phyloP scores from a whole-genome alignment of 495 filamentous ascomycete species.

The Neurospora tetrasperma region DNA sequence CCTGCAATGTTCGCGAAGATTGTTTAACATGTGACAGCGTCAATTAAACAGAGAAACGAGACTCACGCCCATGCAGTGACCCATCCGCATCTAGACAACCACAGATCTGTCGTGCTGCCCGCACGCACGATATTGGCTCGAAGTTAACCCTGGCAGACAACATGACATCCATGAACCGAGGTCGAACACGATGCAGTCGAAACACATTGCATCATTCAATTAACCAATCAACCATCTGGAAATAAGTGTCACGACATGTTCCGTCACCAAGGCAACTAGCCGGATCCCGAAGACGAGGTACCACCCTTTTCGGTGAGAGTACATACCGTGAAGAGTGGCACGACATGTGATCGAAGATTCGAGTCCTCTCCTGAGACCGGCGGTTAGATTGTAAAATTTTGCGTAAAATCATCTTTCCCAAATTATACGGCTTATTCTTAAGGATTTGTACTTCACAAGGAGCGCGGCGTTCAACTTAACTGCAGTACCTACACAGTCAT shows the following conservation, averaged over 20 bases:
- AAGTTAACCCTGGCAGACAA: neutral
- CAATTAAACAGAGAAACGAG: neutral
- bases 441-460: neutral
- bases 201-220: neutral
- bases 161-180: neutral
- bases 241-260: neutral
- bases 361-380: neutral
- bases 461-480: neutral
- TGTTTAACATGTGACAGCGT: neutral
- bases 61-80: neutral
- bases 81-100: neutral
- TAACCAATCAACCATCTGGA: neutral
- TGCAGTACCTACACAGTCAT: neutral
- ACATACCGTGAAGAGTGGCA: neutral
- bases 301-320: neutral
- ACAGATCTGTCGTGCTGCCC: neutral
- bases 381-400: neutral
- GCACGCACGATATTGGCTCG: neutral
- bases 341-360: neutral
- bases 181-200: neutral
- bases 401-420: neutral
- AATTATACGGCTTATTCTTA: neutral
- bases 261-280: neutral
- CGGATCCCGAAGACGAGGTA: neutral
- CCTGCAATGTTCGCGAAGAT: neutral